A percentile compares a stretch with the other conserved stretches of the same genome.
phyloP scores from a whole-genome alignment of 2,329 filamentous ascomycete genomes.

The Alternaria longipes region DNA sequence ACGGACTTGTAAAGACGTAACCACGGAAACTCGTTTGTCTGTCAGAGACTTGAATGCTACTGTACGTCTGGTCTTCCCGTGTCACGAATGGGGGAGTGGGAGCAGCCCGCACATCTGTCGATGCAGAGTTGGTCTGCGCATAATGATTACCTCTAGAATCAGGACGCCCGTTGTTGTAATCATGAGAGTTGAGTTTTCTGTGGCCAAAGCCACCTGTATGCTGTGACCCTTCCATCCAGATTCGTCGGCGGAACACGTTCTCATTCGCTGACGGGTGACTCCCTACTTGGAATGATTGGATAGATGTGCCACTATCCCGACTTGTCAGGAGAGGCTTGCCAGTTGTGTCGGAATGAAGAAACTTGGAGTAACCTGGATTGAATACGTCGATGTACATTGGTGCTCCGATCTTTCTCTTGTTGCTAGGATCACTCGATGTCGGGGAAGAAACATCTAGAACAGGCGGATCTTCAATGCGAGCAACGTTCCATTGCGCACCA shows the following conservation, averaged over 20 bases:
- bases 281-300: constrained; percentile 17
- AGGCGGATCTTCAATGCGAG: constrained; percentile 58
- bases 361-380: constrained; percentile 68
- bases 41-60: constrained; percentile 53
- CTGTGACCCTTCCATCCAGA: constrained; percentile 59
- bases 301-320: constrained; percentile 27
- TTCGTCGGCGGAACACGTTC: constrained; percentile 54
- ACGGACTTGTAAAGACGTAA: constrained; percentile 84
- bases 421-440: constrained; percentile 36
- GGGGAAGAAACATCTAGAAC: constrained; percentile 57
- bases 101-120: constrained; percentile 24
- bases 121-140: constrained; percentile 20
- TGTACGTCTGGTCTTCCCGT: constrained; percentile 39
- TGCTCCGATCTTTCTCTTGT: constrained; percentile 51
- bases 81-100: constrained; percentile 30
- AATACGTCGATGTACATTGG: constrained; percentile 64
- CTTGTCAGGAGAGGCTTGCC: constrained; percentile 21
- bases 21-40: constrained; percentile 63
- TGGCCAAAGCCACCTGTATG: constrained; percentile 54
- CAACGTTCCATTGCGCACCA: constrained; percentile 62
- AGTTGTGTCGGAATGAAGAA: constrained; percentile 51
- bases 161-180: constrained; percentile 34
- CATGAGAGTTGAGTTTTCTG: constrained; percentile 45
- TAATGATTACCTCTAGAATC: constrained; percentile 35
- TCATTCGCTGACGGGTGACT: constrained; percentile 12